Evolutionary conservation across 2,329 filamentous ascomycete species (phyloP).

Genomic region (Metarhizium robertsii): DNA sequence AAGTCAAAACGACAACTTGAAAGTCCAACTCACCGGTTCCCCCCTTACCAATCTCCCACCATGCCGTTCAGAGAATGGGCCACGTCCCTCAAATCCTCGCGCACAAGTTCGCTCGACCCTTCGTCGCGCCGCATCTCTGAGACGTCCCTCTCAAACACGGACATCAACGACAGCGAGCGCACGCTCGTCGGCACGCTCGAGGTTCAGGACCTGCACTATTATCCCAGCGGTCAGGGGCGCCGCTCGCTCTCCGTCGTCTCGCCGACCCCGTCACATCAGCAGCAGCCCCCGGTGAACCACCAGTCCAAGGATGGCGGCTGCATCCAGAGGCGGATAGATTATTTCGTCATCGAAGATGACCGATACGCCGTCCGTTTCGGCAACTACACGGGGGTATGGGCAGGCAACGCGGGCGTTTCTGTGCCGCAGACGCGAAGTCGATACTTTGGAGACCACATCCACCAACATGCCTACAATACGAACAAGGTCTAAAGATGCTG

Average conservation of each 20-base stretch:
- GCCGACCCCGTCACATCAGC: not conserved
- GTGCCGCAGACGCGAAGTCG: constrained; percentile 9
- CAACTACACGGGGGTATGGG: constrained; percentile 15
- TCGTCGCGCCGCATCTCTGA: not conserved
- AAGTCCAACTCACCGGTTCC: not conserved
- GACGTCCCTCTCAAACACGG: not conserved
- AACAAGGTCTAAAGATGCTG: not conserved
- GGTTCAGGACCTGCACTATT: not conserved
- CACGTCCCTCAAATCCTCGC: not conserved
- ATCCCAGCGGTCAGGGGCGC: not conserved
- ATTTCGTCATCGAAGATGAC: constrained; percentile 8
- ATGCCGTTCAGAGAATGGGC: constrained; percentile 6
- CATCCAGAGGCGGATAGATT: constrained; percentile 10
- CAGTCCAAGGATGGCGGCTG: not conserved
- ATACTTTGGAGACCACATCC: constrained; percentile 12
- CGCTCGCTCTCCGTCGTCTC: not conserved
- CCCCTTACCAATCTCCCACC: not conserved
- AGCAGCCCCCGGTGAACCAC: not conserved
- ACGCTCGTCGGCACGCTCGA: constrained; percentile 3
- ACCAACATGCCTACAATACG: constrained; percentile 6
- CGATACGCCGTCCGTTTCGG: constrained; percentile 4
- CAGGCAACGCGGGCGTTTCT: constrained; percentile 5
- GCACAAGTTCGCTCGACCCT: not conserved
- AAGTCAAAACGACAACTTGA: no score
- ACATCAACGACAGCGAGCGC: constrained; percentile 6